Evolutionary conservation across 306 rosid genomes (phyloP).

Genomic region (Quercus rubra): DNA sequence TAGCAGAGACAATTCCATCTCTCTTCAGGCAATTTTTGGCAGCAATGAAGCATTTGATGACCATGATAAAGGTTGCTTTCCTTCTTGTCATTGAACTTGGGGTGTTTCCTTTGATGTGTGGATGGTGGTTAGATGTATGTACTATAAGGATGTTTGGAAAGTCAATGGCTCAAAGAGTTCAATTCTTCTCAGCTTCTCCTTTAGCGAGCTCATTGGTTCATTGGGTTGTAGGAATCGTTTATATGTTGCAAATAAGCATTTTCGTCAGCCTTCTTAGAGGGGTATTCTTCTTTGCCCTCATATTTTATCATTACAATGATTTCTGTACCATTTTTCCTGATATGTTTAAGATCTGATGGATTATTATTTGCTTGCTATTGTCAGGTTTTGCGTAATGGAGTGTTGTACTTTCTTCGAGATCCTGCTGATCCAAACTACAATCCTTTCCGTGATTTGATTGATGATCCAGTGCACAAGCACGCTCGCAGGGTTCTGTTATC

Average conservation of each 20-base stretch:
- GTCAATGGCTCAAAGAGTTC: slow-evolving; percentile 95
- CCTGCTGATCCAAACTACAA: slow-evolving; percentile 99
- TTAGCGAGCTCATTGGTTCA: slow-evolving; percentile 94
- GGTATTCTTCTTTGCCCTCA: slow-evolving; percentile 46
- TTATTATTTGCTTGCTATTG: slow-evolving; percentile 18
- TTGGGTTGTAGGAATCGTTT: slow-evolving; percentile 98
- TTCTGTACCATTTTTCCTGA: slow-evolving; percentile 1
- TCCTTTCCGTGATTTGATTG: slow-evolving; percentile 97
- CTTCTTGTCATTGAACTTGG: slow-evolving; percentile 98
- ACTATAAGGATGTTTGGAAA: slow-evolving; percentile 97
- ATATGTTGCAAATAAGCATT: slow-evolving; percentile 98
- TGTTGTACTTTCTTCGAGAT: slow-evolving; percentile 92
- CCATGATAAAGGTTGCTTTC: slow-evolving; percentile 99
- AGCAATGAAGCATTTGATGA: slow-evolving; percentile 98
- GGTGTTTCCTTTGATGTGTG: slow-evolving; percentile 98
- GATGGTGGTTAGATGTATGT: slow-evolving; percentile 99
- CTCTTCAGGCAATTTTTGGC: slow-evolving; percentile 97
- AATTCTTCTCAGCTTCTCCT: slow-evolving; percentile 91
- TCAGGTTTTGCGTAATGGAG: slow-evolving; percentile 97
- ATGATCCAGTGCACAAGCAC: slow-evolving; percentile 98
- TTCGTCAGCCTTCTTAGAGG: slow-evolving; percentile 99
- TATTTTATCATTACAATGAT: slow-evolving; percentile 4
- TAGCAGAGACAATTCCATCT: slow-evolving; percentile 91
- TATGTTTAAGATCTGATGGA: not conserved
- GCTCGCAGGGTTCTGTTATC: slow-evolving; percentile 97